A percentile compares a stretch with the other conserved stretches of the same genome.
phyloP scores from a whole-genome alignment of 495 filamentous ascomycete species.

The Penicillium argentinense region DNA sequence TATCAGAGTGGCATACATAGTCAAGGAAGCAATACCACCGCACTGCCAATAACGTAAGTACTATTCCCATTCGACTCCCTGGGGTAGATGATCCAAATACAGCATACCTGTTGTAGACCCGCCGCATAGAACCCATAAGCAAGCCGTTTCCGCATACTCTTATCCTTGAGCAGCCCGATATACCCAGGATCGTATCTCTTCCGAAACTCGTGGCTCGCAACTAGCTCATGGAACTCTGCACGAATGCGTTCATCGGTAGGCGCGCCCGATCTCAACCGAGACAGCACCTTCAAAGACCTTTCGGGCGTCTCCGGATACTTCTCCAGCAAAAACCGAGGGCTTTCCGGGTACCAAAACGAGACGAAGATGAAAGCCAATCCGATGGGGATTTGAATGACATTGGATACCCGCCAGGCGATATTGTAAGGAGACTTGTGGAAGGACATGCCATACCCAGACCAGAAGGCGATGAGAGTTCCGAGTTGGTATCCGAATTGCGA shows the following conservation, averaged over 20 bases:
- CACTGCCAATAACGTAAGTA: constrained; percentile 9
- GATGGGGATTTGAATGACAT: constrained; percentile 36
- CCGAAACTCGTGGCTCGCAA: constrained; percentile 34
- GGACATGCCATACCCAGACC: constrained; percentile 42
- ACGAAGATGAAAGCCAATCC: constrained; percentile 32
- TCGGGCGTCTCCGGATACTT: constrained; percentile 36
- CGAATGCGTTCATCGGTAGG: constrained; percentile 29
- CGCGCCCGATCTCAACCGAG: constrained; percentile 27
- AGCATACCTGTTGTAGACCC: constrained; percentile 30
- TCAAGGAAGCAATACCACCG: constrained; percentile 18
- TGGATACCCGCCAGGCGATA: constrained; percentile 40
- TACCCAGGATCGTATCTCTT: constrained; percentile 28
- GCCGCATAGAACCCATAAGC: constrained; percentile 36
- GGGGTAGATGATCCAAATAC: no score
- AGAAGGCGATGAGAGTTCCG: constrained; percentile 39
- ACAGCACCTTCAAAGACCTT: constrained; percentile 24
- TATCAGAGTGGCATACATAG: constrained; percentile 40
- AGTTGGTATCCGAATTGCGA: constrained; percentile 29
- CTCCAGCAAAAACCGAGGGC: constrained; percentile 34
- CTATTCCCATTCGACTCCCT: background rate
- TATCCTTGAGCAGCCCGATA: constrained; percentile 27
- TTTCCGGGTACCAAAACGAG: constrained; percentile 38
- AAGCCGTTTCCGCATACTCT: constrained; percentile 36
- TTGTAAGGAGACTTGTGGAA: constrained; percentile 38
- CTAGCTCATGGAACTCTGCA: constrained; percentile 36